A percentile compares a stretch with the other conserved stretches of the same genome.
These are phyloP conservation scores for Neospora caninum DNA, from an alignment of 169 alveolate genomes.

Conservation along the genomic window DNA sequence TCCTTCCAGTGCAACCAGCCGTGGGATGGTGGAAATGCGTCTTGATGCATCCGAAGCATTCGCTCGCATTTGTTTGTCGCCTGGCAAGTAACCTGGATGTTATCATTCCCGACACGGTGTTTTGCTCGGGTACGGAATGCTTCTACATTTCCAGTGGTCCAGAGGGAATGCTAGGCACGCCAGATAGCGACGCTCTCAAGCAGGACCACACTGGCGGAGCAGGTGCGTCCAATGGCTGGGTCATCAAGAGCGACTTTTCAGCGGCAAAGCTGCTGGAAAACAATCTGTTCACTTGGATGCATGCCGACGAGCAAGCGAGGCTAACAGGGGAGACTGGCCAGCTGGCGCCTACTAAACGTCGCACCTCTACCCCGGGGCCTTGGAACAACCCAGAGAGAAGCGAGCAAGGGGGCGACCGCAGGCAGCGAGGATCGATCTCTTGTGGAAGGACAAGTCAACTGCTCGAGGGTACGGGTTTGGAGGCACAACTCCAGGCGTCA, in stretches of 20 bases:
- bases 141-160: slow-evolving; percentile 53
- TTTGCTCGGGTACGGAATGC: slow-evolving; percentile 42
- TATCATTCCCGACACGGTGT: slow-evolving; percentile 59
- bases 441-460: neutral
- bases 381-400: neutral
- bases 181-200: neutral
- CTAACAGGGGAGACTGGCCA: neutral
- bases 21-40: slow-evolving; percentile 69
- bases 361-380: neutral
- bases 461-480: neutral
- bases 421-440: neutral
- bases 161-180: slow-evolving; percentile 9
- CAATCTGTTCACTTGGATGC: slow-evolving; percentile 24
- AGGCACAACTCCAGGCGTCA: neutral
- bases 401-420: neutral
- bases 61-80: slow-evolving; percentile 27
- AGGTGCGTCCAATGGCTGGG: slow-evolving; percentile 46
- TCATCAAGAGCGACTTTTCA: slow-evolving; percentile 54
- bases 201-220: neutral
- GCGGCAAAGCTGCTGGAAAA: slow-evolving; percentile 65
- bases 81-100: slow-evolving; percentile 47
- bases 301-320: neutral
- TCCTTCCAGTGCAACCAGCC: slow-evolving; percentile 64
- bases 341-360: neutral
- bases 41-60: slow-evolving; percentile 39